phyloP scores from a whole-genome alignment of 2,329 filamentous ascomycete species.

The Sordariomycetes sp. region DNA sequence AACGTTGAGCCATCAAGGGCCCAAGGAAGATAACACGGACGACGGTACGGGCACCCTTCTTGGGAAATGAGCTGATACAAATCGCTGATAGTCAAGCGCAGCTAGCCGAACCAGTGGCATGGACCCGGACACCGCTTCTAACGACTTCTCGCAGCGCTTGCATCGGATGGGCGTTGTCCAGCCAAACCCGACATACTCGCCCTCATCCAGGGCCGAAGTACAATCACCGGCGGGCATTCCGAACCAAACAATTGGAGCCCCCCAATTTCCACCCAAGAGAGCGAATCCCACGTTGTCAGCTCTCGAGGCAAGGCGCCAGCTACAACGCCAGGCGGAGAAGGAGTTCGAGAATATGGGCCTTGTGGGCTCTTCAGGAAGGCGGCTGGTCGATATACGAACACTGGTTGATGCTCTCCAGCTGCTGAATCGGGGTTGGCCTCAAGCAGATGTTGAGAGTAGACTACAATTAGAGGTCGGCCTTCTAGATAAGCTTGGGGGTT shows the following conservation, averaged over 20 bases:
- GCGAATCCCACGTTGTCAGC: constrained; percentile 37
- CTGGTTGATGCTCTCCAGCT: constrained; percentile 36
- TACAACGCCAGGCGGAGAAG: constrained; percentile 32
- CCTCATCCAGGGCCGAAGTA: constrained; percentile 34
- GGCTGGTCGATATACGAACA: constrained; percentile 38
- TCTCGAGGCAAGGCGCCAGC: constrained; percentile 34
- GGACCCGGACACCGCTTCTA: constrained; percentile 29
- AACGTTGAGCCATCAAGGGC: too few species aligned
- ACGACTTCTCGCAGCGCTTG: constrained; percentile 41
- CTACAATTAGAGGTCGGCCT: constrained; percentile 36
- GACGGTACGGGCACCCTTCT: too few species aligned
- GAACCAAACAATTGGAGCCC: not conserved
- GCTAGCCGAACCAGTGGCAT: constrained; percentile 27
- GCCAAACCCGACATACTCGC: constrained; percentile 43
- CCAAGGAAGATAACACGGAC: too few species aligned
- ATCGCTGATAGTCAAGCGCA: too few species aligned
- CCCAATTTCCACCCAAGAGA: too few species aligned
- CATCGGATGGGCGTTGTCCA: constrained; percentile 45
- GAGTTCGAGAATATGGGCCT: constrained; percentile 33
- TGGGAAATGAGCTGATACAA: too few species aligned
- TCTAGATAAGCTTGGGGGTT: constrained; percentile 32
- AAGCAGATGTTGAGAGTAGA: constrained; percentile 33
- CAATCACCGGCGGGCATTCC: constrained; percentile 5
- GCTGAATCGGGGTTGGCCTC: constrained; percentile 26
- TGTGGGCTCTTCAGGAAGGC: constrained; percentile 20